Evolutionary conservation across 2,329 filamentous ascomycete genomes (phyloP).

Genomic region (Ophiostoma piceae): DNA sequence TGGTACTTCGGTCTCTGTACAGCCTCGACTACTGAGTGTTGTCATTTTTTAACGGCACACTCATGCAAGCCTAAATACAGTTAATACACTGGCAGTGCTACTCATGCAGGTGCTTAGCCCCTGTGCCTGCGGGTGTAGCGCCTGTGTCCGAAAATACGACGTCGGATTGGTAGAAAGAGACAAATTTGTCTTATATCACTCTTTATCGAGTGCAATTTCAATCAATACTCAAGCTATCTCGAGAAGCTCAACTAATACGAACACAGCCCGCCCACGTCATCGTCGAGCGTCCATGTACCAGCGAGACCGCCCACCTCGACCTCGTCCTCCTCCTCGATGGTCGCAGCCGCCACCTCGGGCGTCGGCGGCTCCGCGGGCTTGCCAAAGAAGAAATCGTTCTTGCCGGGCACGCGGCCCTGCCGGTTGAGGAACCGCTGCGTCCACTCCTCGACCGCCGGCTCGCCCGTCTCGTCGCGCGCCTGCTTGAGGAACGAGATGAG

Average conservation of each 20-base stretch:
- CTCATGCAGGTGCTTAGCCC: too few species aligned
- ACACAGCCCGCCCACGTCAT: conserved; percentile 63
- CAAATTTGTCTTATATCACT: too few species aligned
- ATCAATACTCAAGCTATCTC: too few species aligned
- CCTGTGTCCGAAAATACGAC: too few species aligned
- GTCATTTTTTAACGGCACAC: too few species aligned
- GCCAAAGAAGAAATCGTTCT: conserved; percentile 54
- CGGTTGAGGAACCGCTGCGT: conserved; percentile 53
- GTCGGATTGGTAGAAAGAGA: background rate
- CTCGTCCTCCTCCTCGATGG: conserved; percentile 30
- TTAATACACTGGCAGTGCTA: too few species aligned
- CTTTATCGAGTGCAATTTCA: too few species aligned
- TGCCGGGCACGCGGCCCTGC: conserved; percentile 45
- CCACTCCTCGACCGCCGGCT: conserved; percentile 73
- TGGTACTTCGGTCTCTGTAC: too few species aligned
- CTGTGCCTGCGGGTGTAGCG: too few species aligned
- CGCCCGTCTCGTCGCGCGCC: conserved; percentile 89
- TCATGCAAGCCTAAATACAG: too few species aligned
- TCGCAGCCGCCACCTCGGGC: conserved; percentile 33
- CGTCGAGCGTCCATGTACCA: conserved; percentile 83
- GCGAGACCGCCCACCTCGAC: conserved; percentile 62
- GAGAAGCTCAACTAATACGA: conserved; percentile 38
- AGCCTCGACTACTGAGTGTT: too few species aligned
- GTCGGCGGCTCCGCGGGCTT: conserved; percentile 42
- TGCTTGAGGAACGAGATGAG: conserved; percentile 96